These are phyloP conservation scores for Clarireedia monteithiana DNA, from an alignment of 2,329 filamentous ascomycete species.

Conservation along the genomic window DNA sequence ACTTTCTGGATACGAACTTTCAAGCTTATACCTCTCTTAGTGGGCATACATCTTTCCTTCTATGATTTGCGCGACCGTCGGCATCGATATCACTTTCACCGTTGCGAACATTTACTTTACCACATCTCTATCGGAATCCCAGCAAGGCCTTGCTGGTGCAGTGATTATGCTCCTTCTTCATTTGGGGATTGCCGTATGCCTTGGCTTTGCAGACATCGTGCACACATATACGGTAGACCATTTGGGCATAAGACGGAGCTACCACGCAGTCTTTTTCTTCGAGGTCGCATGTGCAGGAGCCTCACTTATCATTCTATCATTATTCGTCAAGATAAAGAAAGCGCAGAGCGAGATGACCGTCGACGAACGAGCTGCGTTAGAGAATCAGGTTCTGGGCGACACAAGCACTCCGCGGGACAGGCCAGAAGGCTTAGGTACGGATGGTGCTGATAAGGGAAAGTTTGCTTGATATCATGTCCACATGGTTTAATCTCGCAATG, in stretches of 20 bases:
- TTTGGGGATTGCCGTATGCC: slow-evolving; percentile 62
- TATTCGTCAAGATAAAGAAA: slow-evolving; percentile 44
- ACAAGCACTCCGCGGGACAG: neutral
- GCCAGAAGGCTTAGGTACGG: neutral
- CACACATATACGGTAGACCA: slow-evolving; percentile 33
- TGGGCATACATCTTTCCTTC: slow-evolving; percentile 70
- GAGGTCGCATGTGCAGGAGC: slow-evolving; percentile 47
- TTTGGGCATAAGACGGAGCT: slow-evolving; percentile 42
- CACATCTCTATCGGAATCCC: slow-evolving; percentile 55
- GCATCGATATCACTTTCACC: slow-evolving; percentile 69
- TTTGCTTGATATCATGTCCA: neutral
- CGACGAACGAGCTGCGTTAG: slow-evolving; percentile 40
- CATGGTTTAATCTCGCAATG: neutral
- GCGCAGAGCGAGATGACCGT: slow-evolving; percentile 50
- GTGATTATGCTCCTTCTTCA: slow-evolving; percentile 65
- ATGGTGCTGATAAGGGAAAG: neutral
- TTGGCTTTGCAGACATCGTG: slow-evolving; percentile 63
- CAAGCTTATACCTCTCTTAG: slow-evolving; percentile 14
- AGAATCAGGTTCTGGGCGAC: neutral
- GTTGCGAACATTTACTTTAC: slow-evolving; percentile 73
- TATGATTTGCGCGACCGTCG: slow-evolving; percentile 62
- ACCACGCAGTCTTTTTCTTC: slow-evolving; percentile 61
- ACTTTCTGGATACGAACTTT: neutral
- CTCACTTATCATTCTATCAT: slow-evolving; percentile 42
- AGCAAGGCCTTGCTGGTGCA: slow-evolving; percentile 65